Percentiles rank a stretch among this genome's conserved stretches.
Evolutionary conservation across 2,329 filamentous ascomycete species (phyloP).

Genomic region (Albophoma yamanashiensis): DNA sequence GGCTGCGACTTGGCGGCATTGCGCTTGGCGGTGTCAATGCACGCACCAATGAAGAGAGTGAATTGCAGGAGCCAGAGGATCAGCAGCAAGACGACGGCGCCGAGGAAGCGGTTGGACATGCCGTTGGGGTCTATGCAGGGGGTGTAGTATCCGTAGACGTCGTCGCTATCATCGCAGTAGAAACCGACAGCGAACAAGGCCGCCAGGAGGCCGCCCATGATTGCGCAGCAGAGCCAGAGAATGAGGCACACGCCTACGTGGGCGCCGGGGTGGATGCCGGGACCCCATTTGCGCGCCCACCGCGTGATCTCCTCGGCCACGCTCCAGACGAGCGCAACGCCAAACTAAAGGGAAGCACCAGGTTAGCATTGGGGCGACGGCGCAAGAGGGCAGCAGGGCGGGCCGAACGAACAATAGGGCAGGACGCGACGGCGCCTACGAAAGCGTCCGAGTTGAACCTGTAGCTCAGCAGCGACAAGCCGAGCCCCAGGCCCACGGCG

Average conservation of each 20-base stretch:
- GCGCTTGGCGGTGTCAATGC: conserved; percentile 10
- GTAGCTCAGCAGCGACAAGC: conserved; percentile 10
- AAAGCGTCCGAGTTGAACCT: background rate
- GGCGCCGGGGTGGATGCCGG: conserved; percentile 30
- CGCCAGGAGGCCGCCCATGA: background rate
- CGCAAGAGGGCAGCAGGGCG: background rate
- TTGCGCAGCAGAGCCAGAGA: conserved; percentile 21
- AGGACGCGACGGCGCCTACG: conserved; percentile 3
- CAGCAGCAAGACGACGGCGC: background rate
- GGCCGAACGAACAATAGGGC: conserved; percentile 2
- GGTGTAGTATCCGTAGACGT: background rate
- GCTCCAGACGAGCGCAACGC: conserved; percentile 25
- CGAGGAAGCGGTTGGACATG: background rate
- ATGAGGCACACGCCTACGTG: conserved; percentile 31
- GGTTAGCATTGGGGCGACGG: background rate
- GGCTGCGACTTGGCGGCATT: conserved; percentile 1
- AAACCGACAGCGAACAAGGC: background rate
- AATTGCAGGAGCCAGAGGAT: background rate
- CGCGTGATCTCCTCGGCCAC: conserved; percentile 26
- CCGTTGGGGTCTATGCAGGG: background rate
- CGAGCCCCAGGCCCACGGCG: conserved; percentile 16
- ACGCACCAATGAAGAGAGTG: conserved; percentile 10
- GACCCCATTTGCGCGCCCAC: conserved; percentile 17
- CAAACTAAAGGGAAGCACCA: conserved; percentile 15
- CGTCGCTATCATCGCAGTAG: background rate